Evolutionary conservation across 2,329 filamentous ascomycete species (phyloP).

Genomic region (Fusarium newnesense): DNA sequence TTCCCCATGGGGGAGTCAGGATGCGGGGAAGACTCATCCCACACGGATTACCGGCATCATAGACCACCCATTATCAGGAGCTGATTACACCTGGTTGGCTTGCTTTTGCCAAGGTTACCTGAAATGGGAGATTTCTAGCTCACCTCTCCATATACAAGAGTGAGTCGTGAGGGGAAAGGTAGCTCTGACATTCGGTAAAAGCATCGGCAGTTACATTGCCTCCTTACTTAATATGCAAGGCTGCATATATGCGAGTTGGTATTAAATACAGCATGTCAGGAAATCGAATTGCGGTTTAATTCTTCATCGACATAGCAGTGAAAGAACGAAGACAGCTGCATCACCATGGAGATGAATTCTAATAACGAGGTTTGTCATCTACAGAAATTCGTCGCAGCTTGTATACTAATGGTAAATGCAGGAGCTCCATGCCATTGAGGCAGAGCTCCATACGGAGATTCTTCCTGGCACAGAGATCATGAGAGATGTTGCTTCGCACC

Average conservation of each 20-base stretch:
- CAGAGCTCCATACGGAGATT: background rate
- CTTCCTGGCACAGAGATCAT: background rate
- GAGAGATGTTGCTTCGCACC: background rate
- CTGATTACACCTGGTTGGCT: background rate
- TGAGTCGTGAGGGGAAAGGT: background rate
- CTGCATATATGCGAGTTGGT: background rate
- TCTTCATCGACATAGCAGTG: background rate
- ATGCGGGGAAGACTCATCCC: background rate
- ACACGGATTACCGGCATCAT: background rate
- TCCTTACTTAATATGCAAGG: background rate
- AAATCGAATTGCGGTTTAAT: too few species aligned
- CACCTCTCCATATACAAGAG: background rate
- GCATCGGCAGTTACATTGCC: background rate
- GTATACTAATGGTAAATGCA: background rate
- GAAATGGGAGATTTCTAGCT: background rate
- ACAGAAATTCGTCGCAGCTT: accelerated
- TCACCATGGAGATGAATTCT: background rate
- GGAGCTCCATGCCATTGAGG: conserved; percentile 2
- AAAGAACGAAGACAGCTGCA: background rate
- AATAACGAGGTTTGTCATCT: background rate
- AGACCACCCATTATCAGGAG: background rate
- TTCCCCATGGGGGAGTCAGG: background rate
- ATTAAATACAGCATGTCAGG: background rate
- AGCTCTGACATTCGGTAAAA: background rate
- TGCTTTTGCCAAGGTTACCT: background rate